These are phyloP conservation scores for Zoysia matrella DNA, from an alignment of 202 grass and related monocot genomes.

Conservation along the genomic window DNA sequence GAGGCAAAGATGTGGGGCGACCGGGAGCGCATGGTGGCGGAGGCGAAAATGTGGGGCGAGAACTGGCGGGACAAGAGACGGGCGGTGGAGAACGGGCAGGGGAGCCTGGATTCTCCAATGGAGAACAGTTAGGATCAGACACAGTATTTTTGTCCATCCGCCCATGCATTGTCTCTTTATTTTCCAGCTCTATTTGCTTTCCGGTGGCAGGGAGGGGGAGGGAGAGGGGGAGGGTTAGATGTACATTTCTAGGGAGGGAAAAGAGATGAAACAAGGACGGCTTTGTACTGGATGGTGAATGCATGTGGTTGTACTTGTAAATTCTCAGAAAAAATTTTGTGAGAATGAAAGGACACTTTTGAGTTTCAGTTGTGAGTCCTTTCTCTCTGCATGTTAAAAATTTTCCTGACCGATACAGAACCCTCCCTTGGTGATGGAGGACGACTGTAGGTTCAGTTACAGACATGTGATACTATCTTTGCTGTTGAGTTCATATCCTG, in stretches of 20 bases:
- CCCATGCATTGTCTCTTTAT: slow-evolving; percentile 31
- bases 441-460: neutral
- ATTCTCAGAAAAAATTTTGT: slow-evolving; percentile 79
- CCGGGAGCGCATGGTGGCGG: slow-evolving; percentile 59
- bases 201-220: slow-evolving; percentile 22
- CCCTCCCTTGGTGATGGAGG: neutral
- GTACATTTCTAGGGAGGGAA: slow-evolving; percentile 66
- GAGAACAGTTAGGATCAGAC: slow-evolving; percentile 41
- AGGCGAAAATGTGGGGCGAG: slow-evolving; percentile 83
- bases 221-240: slow-evolving; percentile 54
- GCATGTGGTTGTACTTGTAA: slow-evolving; percentile 72
- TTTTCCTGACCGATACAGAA: neutral
- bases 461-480: neutral
- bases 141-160: neutral
- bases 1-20: slow-evolving; percentile 92
- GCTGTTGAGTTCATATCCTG: neutral
- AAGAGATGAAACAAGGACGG: slow-evolving; percentile 8
- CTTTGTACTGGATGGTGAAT: slow-evolving; percentile 52
- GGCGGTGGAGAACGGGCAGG: slow-evolving; percentile 50
- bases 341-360: slow-evolving; percentile 61
- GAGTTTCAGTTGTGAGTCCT: neutral
- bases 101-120: slow-evolving; percentile 51
- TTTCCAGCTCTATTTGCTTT: slow-evolving; percentile 53
- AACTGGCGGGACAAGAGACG: slow-evolving; percentile 90
- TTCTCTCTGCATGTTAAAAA: neutral